Conservation (phyloP, 345 rosid species). For the Schrenkiella parvula region DNA sequence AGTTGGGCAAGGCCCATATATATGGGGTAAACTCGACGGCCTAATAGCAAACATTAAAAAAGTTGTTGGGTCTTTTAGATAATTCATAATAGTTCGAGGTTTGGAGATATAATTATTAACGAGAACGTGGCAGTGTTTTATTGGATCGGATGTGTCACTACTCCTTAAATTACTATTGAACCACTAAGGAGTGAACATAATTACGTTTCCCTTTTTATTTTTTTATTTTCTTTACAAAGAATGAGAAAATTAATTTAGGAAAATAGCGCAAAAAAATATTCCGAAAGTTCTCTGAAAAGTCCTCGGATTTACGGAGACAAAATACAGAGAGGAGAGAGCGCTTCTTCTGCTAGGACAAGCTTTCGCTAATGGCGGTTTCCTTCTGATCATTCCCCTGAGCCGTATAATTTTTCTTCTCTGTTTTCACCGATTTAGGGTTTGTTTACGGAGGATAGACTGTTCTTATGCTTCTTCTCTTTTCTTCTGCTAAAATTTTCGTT, state of each 20-base stretch:
- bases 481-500: background rate
- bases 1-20: conserved; percentile 11
- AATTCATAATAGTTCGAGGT: background rate
- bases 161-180: background rate
- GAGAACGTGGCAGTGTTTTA: conserved; percentile 9
- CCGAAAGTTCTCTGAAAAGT: conserved; percentile 24
- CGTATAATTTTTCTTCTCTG: conserved; percentile 1
- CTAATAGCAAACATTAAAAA: background rate
- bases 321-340: conserved; percentile 25
- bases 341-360: conserved; percentile 26
- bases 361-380: conserved; percentile 33
- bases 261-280: background rate
- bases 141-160: conserved; percentile 32
- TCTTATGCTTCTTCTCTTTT: background rate
- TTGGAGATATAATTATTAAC: background rate
- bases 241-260: background rate
- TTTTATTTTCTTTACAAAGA: background rate
- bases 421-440: conserved; percentile 12
- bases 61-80: background rate
- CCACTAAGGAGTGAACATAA: background rate
- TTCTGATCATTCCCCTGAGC: conserved; percentile 29
- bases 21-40: background rate
- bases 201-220: no score
- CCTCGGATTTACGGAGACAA: conserved; percentile 25
- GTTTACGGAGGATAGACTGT: background rate